Evolutionary conservation across 345 rosid species (phyloP), one percentile per base, ranked within the genome.

Genomic region (Pistacia atlantica): DNA sequence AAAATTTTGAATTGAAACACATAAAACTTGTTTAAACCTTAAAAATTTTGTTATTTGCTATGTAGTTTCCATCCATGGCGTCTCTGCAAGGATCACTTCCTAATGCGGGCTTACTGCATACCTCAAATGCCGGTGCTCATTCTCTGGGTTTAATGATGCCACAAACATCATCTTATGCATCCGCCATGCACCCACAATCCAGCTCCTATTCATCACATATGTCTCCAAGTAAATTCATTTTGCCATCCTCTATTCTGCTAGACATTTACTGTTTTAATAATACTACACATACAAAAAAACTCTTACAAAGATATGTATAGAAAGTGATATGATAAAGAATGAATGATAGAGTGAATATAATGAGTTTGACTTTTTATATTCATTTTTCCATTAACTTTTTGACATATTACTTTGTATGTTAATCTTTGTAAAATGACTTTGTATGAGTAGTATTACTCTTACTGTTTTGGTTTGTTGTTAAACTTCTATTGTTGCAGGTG

Each of bases 1-100:
- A 20, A 14, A 25, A 67, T 8, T 11, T 20, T 7, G 6, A 72
- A 8, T n/a, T 8, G 4, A 12, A 20, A 20, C 33, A 25, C 62
- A 75, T 33, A 35, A 20, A 77, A 38, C 71, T 67, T 67, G 22
- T 22, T 38, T 69, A 64, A 64, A 72, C 37, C 55, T 69, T 22
- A 52, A 20, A 12, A 12, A 9, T 8, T 11, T 16, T 73, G 64
- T 63, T 52, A 54, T 12, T 76, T 75, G 46, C 58, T 9, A 13
- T 65, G 76, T 70, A 93, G 93, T 84, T 84, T 75, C 87, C 86
- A 78, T 80, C 92, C 18, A 72, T 82, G 83, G 79, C 74, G 71
- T 80, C 84, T 72, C 52, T 71, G 77, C 87, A 71, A 48, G 89
- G 82, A 77, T 84, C 61, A 42, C 72, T 81, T 22, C 81, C 87